These are phyloP conservation scores for Rhizopogon sp. DNA, from an alignment of 768 basidiomycete species.

Conservation along the genomic window DNA sequence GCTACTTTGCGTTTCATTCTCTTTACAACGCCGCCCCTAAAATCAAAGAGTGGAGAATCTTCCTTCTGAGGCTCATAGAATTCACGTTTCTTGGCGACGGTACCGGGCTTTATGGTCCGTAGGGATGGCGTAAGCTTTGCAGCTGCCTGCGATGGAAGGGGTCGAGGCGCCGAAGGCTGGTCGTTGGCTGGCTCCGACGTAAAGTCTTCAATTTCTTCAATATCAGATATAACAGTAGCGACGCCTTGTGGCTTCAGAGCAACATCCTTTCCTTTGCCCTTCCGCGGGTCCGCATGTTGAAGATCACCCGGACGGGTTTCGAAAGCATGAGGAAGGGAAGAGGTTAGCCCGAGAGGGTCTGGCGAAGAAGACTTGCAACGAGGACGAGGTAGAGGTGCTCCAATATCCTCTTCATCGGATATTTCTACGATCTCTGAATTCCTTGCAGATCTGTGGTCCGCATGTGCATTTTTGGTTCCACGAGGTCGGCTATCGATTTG, in stretches of 20 bases:
- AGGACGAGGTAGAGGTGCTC: slow-evolving; percentile 13
- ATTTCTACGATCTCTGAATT: slow-evolving; percentile 19
- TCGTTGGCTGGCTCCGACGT: slow-evolving; percentile 18
- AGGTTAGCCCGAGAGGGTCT: slow-evolving; percentile 10
- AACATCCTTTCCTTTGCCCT: slow-evolving; percentile 16
- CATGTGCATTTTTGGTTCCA: background rate
- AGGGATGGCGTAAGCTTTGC: background rate
- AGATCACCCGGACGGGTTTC: slow-evolving; percentile 12
- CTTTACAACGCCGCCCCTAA: background rate
- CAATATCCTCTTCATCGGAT: slow-evolving; percentile 15
- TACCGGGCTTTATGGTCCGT: slow-evolving; percentile 2
- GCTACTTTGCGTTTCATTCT: slow-evolving; percentile 21
- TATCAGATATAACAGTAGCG: slow-evolving; percentile 2
- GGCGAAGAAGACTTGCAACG: slow-evolving; percentile 14
- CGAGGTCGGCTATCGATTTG: slow-evolving; percentile 11
- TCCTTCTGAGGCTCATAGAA: slow-evolving; percentile 8
- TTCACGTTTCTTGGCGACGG: slow-evolving; percentile 7
- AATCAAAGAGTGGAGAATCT: too few species aligned
- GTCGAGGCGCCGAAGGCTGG: background rate
- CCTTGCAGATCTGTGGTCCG: slow-evolving; percentile 1
- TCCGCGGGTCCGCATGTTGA: slow-evolving; percentile 2
- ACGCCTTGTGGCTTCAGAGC: background rate
- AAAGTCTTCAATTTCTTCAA: slow-evolving; percentile 5
- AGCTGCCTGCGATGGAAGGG: background rate
- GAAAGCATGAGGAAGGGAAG: slow-evolving; percentile 12